A percentile compares a stretch with the other conserved stretches of the same genome.
Conservation (phyloP, 2,329 filamentous ascomycete genomes). For the Peltaster fructicola region DNA sequence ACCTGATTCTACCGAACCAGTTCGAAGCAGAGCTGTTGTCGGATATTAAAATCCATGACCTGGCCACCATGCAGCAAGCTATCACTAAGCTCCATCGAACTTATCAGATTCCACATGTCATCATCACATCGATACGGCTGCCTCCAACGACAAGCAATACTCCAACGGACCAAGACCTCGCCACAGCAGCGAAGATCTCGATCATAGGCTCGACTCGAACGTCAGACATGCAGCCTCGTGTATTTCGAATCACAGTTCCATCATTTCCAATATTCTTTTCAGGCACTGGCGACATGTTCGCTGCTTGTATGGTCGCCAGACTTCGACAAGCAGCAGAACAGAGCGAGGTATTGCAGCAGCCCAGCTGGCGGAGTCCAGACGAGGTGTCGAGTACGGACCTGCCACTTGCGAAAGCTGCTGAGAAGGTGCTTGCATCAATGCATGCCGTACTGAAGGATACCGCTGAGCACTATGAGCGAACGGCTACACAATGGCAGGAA, state of each 20-base stretch:
- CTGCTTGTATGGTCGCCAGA: slow-evolving; percentile 70
- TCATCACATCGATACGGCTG: slow-evolving; percentile 79
- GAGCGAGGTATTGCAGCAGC: slow-evolving; percentile 32
- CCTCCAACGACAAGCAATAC: slow-evolving; percentile 33
- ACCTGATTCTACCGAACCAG: slow-evolving; percentile 88
- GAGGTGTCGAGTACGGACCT: slow-evolving; percentile 49
- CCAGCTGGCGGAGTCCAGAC: slow-evolving; percentile 64
- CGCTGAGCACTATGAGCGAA: slow-evolving; percentile 39
- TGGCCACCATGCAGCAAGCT: slow-evolving; percentile 53
- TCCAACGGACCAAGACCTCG: slow-evolving; percentile 11
- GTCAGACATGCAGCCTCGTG: slow-evolving; percentile 46
- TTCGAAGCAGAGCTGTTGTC: slow-evolving; percentile 92
- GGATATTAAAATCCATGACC: slow-evolving; percentile 63
- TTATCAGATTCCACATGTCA: slow-evolving; percentile 54
- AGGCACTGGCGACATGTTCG: slow-evolving; percentile 97
- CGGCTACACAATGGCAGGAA: slow-evolving; percentile 27
- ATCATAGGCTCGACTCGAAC: slow-evolving; percentile 64
- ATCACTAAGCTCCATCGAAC: slow-evolving; percentile 59
- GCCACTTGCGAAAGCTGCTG: slow-evolving; percentile 65
- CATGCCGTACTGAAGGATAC: slow-evolving; percentile 61
- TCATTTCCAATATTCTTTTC: slow-evolving; percentile 86
- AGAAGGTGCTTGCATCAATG: slow-evolving; percentile 86
- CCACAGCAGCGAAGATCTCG: slow-evolving; percentile 17
- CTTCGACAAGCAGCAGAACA: slow-evolving; percentile 62
- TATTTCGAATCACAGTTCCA: slow-evolving; percentile 77